Conservation (phyloP, 495 filamentous ascomycete species). For the Lophiostoma macrostomum region DNA sequence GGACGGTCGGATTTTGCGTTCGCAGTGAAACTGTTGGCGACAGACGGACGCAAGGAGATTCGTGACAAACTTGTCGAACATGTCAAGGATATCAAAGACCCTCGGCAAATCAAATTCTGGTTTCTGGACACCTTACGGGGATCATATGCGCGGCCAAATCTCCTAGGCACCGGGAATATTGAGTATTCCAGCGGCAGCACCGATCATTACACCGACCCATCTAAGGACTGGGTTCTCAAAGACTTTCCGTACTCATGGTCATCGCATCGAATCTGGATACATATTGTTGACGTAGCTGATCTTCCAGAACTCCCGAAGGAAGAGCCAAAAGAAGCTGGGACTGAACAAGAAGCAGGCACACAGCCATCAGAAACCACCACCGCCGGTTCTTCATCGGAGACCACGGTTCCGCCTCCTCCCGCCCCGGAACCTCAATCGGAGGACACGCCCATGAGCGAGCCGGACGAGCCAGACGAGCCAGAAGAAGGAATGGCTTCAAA, state of each 20-base stretch:
- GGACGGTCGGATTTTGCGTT: conserved; percentile 18
- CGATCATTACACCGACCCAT: conserved; percentile 18
- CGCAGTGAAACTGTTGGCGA: conserved; percentile 11
- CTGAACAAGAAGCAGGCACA: not conserved
- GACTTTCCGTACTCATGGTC: conserved; percentile 11
- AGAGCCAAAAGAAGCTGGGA: conserved; percentile 8
- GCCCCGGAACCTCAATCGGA: conserved; percentile 16
- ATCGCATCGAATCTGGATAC: conserved; percentile 30
- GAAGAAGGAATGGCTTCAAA: too few species aligned
- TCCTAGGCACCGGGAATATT: conserved; percentile 29
- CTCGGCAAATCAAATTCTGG: conserved; percentile 36
- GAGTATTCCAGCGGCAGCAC: conserved; percentile 30
- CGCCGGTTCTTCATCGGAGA: not conserved
- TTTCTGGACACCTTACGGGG: conserved; percentile 30
- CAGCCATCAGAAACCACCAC: not conserved
- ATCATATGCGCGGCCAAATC: conserved; percentile 17
- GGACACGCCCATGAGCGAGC: conserved; percentile 36
- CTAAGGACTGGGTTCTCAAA: conserved; percentile 20
- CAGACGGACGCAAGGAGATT: conserved; percentile 26
- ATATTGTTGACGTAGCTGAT: conserved; percentile 27
- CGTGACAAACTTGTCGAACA: conserved; percentile 26
- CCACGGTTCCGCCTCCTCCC: conserved; percentile 5
- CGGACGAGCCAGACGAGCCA: conserved; percentile 27
- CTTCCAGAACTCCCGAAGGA: conserved; percentile 28
- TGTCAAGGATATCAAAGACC: conserved; percentile 31